A percentile compares a stretch with the other conserved stretches of the same genome.
phyloP scores from a whole-genome alignment of 306 rosid species.

The Lagenaria siceraria region DNA sequence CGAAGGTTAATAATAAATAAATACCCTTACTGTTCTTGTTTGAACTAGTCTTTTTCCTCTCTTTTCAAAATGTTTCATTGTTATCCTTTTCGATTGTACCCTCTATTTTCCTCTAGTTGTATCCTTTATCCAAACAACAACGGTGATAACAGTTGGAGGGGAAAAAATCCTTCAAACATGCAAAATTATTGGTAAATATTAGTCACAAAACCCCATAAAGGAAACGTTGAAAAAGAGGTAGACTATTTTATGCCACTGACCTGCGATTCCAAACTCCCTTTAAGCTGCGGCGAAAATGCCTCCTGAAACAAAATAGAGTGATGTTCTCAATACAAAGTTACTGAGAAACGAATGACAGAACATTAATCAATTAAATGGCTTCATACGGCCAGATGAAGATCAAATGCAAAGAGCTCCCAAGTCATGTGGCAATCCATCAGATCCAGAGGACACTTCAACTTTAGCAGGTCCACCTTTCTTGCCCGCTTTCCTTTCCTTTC shows the following conservation, averaged over 20 bases:
- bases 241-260: background rate
- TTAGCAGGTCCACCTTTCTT: constrained; percentile 33
- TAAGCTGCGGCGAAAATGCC: background rate
- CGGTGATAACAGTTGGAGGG: background rate
- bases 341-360: background rate
- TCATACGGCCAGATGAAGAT: constrained; percentile 13
- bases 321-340: background rate
- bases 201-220: background rate
- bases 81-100: background rate
- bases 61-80: background rate
- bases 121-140: background rate
- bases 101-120: background rate
- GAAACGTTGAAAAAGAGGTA: background rate
- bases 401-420: constrained; percentile 83
- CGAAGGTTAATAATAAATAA: background rate
- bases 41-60: background rate
- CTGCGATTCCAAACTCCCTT: background rate
- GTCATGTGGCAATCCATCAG: constrained; percentile 44
- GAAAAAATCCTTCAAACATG: background rate
- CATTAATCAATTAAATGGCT: background rate
- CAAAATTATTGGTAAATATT: background rate
- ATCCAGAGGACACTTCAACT: constrained; percentile 11
- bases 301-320: background rate
- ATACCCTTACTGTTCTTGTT: background rate
- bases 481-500: constrained; percentile 40